Percentiles rank a stretch among this genome's conserved stretches.
Conservation (phyloP, 2,329 filamentous ascomycete genomes). For the Pseudogymnoascus destructans region DNA sequence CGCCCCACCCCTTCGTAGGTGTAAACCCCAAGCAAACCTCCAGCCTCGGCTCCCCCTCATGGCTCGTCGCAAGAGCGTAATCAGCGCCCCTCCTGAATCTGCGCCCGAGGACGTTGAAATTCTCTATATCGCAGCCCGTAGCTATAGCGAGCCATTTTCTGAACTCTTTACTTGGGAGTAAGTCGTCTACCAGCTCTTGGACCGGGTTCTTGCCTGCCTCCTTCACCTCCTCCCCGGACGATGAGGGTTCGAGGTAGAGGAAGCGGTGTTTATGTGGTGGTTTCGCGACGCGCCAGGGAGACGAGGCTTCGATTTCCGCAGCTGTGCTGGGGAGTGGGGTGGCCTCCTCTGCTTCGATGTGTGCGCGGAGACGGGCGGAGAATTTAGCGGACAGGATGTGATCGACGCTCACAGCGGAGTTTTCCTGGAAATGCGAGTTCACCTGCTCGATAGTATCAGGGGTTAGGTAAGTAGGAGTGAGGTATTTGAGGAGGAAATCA, state of each 20-base stretch:
- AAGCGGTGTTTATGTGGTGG: constrained; percentile 95
- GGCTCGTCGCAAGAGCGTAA: constrained; percentile 84
- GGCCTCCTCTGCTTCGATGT: constrained; percentile 54
- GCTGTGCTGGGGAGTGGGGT: constrained; percentile 33
- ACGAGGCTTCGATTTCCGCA: constrained; percentile 41
- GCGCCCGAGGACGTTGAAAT: constrained; percentile 66
- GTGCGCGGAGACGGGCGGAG: constrained; percentile 52
- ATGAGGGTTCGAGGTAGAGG: constrained; percentile 55
- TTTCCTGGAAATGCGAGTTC: constrained; percentile 63
- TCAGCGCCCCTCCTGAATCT: constrained; percentile 78
- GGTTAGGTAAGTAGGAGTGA: constrained; percentile 79
- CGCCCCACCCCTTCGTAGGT: constrained; percentile 74
- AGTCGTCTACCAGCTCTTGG: constrained; percentile 64
- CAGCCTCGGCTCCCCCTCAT: constrained; percentile 63
- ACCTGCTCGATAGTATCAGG: constrained; percentile 82
- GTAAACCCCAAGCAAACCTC: constrained; percentile 84
- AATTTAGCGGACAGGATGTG: constrained; percentile 71
- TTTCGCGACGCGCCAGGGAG: constrained; percentile 60
- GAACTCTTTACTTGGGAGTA: constrained; percentile 78
- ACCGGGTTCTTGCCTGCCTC: constrained; percentile 41
- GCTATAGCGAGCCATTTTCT: constrained; percentile 78
- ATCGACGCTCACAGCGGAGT: constrained; percentile 72
- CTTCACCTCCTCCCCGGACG: constrained; percentile 19
- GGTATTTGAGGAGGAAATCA: constrained; percentile 80
- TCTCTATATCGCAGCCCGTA: constrained; percentile 61